Evolutionary conservation across 2,329 filamentous ascomycete genomes (phyloP).

Genomic region (Phaeosphaeriaceae sp.): DNA sequence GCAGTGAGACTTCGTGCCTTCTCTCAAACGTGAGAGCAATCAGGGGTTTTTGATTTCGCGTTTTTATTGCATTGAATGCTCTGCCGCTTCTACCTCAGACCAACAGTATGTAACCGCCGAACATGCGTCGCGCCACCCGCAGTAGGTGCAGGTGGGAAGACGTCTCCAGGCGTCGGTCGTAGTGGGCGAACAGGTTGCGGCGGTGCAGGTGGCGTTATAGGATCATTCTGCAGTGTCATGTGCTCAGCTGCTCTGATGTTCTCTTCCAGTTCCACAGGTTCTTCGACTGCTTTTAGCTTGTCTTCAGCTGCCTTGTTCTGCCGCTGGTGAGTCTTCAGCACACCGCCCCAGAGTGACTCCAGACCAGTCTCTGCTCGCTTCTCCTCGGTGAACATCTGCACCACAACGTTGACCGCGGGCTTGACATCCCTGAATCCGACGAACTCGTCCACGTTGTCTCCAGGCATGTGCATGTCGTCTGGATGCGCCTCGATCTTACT

Average conservation of each 20-base stretch:
- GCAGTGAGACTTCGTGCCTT: background rate
- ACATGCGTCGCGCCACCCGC: conserved; percentile 22
- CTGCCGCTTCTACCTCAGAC: conserved; percentile 12
- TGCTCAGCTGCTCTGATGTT: background rate
- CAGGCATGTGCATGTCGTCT: conserved; percentile 40
- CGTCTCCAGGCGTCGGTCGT: conserved; percentile 29
- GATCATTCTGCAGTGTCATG: background rate
- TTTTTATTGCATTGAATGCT: background rate
- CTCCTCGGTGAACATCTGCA: conserved; percentile 75
- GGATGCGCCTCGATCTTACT: conserved; percentile 70
- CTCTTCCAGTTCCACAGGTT: conserved; percentile 23
- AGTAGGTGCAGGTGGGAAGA: conserved; percentile 31
- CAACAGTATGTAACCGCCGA: conserved; percentile 37
- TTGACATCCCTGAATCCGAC: conserved; percentile 76
- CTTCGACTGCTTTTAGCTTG: conserved; percentile 29
- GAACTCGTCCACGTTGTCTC: conserved; percentile 59
- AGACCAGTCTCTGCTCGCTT: conserved; percentile 72
- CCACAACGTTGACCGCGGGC: conserved; percentile 67
- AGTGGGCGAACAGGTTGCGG: conserved; percentile 25
- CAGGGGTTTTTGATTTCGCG: background rate
- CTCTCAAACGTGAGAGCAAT: background rate
- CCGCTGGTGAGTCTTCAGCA: conserved; percentile 52
- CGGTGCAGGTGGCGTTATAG: conserved; percentile 9
- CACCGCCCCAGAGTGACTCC: conserved; percentile 67
- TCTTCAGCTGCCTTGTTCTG: conserved; percentile 45